Base-by-base conservation (phyloP, 177 flowering plant genomes). In the Vitis hybrid region DNA sequence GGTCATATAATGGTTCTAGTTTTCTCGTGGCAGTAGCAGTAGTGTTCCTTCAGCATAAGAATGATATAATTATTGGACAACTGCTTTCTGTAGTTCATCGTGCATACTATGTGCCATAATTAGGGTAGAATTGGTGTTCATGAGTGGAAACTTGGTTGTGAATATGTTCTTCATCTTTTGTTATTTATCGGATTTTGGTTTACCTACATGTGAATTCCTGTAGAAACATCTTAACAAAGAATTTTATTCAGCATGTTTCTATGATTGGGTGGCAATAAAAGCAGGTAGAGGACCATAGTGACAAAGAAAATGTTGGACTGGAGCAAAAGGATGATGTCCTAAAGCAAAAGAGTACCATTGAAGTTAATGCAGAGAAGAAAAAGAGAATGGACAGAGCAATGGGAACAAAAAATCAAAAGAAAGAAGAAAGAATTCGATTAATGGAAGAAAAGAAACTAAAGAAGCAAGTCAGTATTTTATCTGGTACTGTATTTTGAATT, bases 361-460 rank as follows among this genome's bases (percentile, higher is more conserved):
- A 72, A 52, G 76, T 32, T 7, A 72, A 70, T 76, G 64, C 54
- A 12, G 71, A 68, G 56, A 80, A 79, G 74, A 72, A 66, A 69
- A 74, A 62, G 52, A 21, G 18, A 57, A 65, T 24, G 46, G 84
- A 69, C 55, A 82, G 70, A 72, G 70, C 65, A 58, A 64, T 46
- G 52, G 74, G 72, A 55, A 85, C 77, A 74, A 84, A 81, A 70
- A 80, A 65, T 76, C 69, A 69, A 70, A 75, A 81, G 56, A 83
- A 83, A 70, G 96, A 87, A 69, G 96, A 92, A 65, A 84, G 75
- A 72, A 58, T 57, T 63, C 84, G 73, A 50, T 64, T 81, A 62
- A 76, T 67, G 78, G 92, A 87, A 68, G 98, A 90, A 68, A 90
- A 74, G 78, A 91, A 81, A 74, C 79, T 64, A 18, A 82, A 79